Conservation (phyloP, 768 basidiomycete species). For the Podaxis sp. region DNA sequence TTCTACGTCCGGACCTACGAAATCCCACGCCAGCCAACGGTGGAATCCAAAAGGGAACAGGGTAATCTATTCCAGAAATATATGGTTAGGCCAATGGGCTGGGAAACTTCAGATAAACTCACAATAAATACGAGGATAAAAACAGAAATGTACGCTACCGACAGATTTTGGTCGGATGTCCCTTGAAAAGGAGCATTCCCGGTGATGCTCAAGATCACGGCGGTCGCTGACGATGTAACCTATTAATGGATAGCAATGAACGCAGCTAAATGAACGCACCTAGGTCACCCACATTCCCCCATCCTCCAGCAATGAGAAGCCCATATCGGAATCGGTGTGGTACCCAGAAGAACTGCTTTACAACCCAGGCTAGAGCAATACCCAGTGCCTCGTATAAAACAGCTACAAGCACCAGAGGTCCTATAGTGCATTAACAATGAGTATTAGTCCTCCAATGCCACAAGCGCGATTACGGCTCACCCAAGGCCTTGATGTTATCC, state of each 20-base stretch:
- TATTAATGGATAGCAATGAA: background rate
- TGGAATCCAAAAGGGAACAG: constrained; percentile 65
- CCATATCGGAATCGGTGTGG: constrained; percentile 76
- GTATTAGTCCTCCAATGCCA: background rate
- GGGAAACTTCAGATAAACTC: constrained; percentile 16
- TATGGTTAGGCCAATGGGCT: background rate
- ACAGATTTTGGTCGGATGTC: constrained; percentile 52
- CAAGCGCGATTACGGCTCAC: constrained; percentile 25
- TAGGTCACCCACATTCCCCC: constrained; percentile 69
- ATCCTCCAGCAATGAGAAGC: constrained; percentile 65
- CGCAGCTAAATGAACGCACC: constrained; percentile 39
- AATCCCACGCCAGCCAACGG: constrained; percentile 59
- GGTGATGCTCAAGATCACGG: constrained; percentile 63
- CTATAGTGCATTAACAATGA: constrained; percentile 28
- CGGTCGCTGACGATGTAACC: constrained; percentile 44
- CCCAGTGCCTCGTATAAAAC: constrained; percentile 60
- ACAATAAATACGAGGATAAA: constrained; percentile 63
- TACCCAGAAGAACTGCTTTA: constrained; percentile 69
- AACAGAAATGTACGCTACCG: constrained; percentile 64
- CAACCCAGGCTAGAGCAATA: constrained; percentile 47
- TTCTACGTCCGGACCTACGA: constrained; percentile 59
- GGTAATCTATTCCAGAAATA: constrained; percentile 42
- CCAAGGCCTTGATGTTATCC: constrained; percentile 54
- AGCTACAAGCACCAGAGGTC: constrained; percentile 62
- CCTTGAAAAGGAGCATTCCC: constrained; percentile 62